Evolutionary conservation across 1,284 basidiomycete species (phyloP).

Genomic region (Peniophora sp.): DNA sequence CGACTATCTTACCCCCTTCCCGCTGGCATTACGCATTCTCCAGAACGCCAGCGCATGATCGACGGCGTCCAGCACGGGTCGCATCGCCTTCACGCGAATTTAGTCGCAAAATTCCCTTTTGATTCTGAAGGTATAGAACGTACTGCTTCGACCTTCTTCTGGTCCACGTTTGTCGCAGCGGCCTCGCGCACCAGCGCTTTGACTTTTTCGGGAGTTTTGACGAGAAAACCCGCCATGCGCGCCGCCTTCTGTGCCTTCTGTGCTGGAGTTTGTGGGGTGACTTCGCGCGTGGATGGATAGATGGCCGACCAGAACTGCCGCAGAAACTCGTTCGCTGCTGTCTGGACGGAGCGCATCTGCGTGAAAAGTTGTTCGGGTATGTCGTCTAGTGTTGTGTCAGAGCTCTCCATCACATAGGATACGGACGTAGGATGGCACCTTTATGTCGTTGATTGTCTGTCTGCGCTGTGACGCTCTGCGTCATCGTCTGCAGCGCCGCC

Average conservation of each 20-base stretch:
- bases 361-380: constrained; percentile 74
- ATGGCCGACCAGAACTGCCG: constrained; percentile 92
- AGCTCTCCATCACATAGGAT: constrained; percentile 1
- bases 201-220: constrained; percentile 75
- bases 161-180: constrained; percentile 54
- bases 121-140: constrained; percentile 24
- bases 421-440: constrained; percentile 33
- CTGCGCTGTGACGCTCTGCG: constrained; percentile 62
- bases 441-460: constrained; percentile 57
- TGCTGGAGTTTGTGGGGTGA: constrained; percentile 37
- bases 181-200: constrained; percentile 65
- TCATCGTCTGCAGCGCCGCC: constrained; percentile 66
- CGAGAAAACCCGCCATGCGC: constrained; percentile 81
- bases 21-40: constrained; percentile 22
- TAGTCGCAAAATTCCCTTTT: neutral
- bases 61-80: constrained; percentile 72
- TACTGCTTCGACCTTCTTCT: constrained; percentile 57
- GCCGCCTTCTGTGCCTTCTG: constrained; percentile 70
- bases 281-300: constrained; percentile 65
- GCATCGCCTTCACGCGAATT: constrained; percentile 54
- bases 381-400: constrained; percentile 40
- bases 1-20: no score
- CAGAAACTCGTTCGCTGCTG: constrained; percentile 91
- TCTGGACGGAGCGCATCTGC: constrained; percentile 84
- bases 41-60: constrained; percentile 67